phyloP scores from a whole-genome alignment of 257 asterid genomes.

The Parsonsia alboflavescens region DNA sequence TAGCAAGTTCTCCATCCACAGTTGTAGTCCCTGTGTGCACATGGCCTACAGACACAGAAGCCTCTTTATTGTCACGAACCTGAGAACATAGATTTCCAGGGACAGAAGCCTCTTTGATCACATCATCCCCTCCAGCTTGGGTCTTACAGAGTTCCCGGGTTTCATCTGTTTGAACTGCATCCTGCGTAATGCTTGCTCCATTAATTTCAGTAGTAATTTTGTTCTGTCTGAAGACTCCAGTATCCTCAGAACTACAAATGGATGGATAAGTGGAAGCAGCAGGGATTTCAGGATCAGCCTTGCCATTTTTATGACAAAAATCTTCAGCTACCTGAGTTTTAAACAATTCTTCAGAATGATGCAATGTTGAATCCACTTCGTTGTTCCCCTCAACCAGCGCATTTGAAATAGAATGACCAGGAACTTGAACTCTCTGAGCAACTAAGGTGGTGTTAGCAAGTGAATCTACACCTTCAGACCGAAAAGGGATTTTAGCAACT shows the following conservation, averaged over 20 bases:
- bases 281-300: slow-evolving; percentile 20
- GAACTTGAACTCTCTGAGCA: slow-evolving; percentile 25
- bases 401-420: slow-evolving; percentile 12
- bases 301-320: slow-evolving; percentile 21
- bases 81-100: slow-evolving; percentile 19
- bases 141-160: slow-evolving; percentile 13
- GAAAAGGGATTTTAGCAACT: slow-evolving; percentile 16
- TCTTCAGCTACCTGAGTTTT: slow-evolving; percentile 22
- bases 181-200: slow-evolving; percentile 20
- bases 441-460: slow-evolving; percentile 18
- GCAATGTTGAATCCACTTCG: slow-evolving; percentile 20
- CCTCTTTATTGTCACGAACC: slow-evolving; percentile 17
- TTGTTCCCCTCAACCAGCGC: slow-evolving; percentile 14
- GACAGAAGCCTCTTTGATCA: slow-evolving; percentile 24
- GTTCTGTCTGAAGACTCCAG: slow-evolving; percentile 27
- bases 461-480: slow-evolving; percentile 25
- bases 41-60: neutral
- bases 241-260: slow-evolving; percentile 16
- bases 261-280: slow-evolving; percentile 21
- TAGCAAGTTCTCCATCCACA: slow-evolving; percentile 15
- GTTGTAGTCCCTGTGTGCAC: slow-evolving; percentile 24
- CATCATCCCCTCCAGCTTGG: slow-evolving; percentile 24
- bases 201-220: slow-evolving; percentile 16
- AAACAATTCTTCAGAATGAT: slow-evolving; percentile 15
- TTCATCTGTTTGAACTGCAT: slow-evolving; percentile 23